These are phyloP conservation scores for Tylopilus sp. DNA, from an alignment of 768 basidiomycete genomes.

Conservation along the genomic window DNA sequence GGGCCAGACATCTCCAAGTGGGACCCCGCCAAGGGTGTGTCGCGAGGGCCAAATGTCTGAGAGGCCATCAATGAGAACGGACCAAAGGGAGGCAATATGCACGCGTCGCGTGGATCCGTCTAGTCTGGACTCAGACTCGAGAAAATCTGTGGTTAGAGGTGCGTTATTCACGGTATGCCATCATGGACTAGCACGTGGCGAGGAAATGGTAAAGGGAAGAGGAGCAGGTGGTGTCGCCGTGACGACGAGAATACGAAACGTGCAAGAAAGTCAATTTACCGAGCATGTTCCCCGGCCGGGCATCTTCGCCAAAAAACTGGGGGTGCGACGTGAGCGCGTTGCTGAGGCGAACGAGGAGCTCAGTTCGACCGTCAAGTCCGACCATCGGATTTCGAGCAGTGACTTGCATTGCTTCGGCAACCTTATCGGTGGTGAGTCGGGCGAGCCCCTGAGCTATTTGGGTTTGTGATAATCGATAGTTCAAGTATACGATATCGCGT, in stretches of 20 bases:
- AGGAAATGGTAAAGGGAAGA: background rate
- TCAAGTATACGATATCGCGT: background rate
- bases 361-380: constrained; percentile 82
- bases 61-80: constrained; percentile 75
- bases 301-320: constrained; percentile 68
- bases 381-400: constrained; percentile 77
- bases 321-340: constrained; percentile 64
- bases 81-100: constrained; percentile 78
- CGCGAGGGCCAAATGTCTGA: constrained; percentile 88
- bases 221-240: too few species aligned
- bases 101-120: constrained; percentile 45
- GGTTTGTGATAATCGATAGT: background rate
- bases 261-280: constrained; percentile 43
- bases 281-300: constrained; percentile 78
- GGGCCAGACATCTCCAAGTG: constrained; percentile 94
- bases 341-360: constrained; percentile 70
- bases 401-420: constrained; percentile 78
- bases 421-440: constrained; percentile 53
- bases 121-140: constrained; percentile 51
- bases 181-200: background rate
- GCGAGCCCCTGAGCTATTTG: constrained; percentile 67
- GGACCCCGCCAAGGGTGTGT: constrained; percentile 57
- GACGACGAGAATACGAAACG: too few species aligned
- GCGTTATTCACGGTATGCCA: background rate
- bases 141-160: constrained; percentile 50